phyloP scores from a whole-genome alignment of 495 filamentous ascomycete genomes.

The Aspergillus avenaceus region DNA sequence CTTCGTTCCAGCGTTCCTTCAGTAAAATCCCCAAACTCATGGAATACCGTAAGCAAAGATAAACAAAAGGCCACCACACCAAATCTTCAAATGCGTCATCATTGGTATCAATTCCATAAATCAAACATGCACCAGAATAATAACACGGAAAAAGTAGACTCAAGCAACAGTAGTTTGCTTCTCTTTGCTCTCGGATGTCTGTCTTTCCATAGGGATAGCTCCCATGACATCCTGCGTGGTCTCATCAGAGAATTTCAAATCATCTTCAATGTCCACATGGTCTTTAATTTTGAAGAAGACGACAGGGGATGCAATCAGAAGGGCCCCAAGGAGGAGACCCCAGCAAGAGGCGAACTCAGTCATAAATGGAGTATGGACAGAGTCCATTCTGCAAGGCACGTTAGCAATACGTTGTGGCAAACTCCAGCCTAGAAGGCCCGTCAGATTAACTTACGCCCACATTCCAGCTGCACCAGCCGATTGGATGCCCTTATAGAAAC shows the following conservation, averaged over 20 bases:
- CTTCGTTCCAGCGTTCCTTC: too few species aligned
- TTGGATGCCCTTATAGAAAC: constrained; percentile 97
- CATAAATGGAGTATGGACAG: constrained; percentile 57
- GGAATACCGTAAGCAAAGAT: too few species aligned
- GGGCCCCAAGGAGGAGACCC: constrained; percentile 65
- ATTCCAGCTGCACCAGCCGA: constrained; percentile 87
- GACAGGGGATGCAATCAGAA: constrained; percentile 73
- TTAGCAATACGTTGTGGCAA: constrained; percentile 5
- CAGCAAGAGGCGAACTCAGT: constrained; percentile 62
- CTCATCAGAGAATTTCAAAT: constrained; percentile 81
- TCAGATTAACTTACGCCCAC: constrained; percentile 56
- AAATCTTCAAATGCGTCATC: neutral
- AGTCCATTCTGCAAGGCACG: constrained; percentile 50
- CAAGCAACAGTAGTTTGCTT: constrained; percentile 5
- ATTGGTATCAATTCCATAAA: neutral
- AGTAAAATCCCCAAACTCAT: too few species aligned
- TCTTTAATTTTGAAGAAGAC: constrained; percentile 78
- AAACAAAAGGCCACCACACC: neutral
- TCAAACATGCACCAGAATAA: neutral
- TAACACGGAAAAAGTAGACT: neutral
- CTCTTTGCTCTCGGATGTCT: constrained; percentile 15
- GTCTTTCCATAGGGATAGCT: constrained; percentile 9
- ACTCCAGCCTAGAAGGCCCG: neutral
- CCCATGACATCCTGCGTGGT: constrained; percentile 44
- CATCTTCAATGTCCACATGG: constrained; percentile 64